phyloP scores from a whole-genome alignment of 2,329 filamentous ascomycete species.

The Fusarium sp. region DNA sequence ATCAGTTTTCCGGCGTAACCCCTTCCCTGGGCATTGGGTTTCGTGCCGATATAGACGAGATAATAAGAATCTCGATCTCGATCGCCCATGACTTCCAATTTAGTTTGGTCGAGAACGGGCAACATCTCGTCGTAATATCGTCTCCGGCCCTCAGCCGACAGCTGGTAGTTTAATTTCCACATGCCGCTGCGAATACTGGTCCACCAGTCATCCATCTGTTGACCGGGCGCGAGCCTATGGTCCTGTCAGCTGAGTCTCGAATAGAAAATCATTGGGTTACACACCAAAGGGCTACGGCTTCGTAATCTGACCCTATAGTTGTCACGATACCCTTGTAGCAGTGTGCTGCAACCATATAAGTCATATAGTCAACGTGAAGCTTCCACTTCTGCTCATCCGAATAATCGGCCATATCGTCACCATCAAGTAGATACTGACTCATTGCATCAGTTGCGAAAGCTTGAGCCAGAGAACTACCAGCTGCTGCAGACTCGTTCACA shows the following conservation, averaged over 20 bases:
- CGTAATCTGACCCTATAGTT: slow-evolving; percentile 79
- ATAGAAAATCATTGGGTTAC: slow-evolving; percentile 46
- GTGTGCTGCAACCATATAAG: slow-evolving; percentile 81
- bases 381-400: slow-evolving; percentile 78
- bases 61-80: slow-evolving; percentile 80
- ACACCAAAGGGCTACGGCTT: slow-evolving; percentile 83
- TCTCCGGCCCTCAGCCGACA: slow-evolving; percentile 76
- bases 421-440: slow-evolving; percentile 79
- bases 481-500: slow-evolving; percentile 76
- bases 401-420: slow-evolving; percentile 73
- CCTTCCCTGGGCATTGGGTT: slow-evolving; percentile 74
- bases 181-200: slow-evolving; percentile 80
- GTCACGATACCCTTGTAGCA: slow-evolving; percentile 80
- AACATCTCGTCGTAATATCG: slow-evolving; percentile 84
- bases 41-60: slow-evolving; percentile 85
- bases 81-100: slow-evolving; percentile 74
- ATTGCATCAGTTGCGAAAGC: slow-evolving; percentile 82
- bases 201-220: slow-evolving; percentile 78
- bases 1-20: slow-evolving; percentile 80
- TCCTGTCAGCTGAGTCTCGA: slow-evolving; percentile 6
- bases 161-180: slow-evolving; percentile 81
- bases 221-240: slow-evolving; percentile 78
- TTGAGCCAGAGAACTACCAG: slow-evolving; percentile 78
- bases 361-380: slow-evolving; percentile 81
- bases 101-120: slow-evolving; percentile 79